phyloP scores from a whole-genome alignment of 164 flowering plant genomes.

The Santalum album region DNA sequence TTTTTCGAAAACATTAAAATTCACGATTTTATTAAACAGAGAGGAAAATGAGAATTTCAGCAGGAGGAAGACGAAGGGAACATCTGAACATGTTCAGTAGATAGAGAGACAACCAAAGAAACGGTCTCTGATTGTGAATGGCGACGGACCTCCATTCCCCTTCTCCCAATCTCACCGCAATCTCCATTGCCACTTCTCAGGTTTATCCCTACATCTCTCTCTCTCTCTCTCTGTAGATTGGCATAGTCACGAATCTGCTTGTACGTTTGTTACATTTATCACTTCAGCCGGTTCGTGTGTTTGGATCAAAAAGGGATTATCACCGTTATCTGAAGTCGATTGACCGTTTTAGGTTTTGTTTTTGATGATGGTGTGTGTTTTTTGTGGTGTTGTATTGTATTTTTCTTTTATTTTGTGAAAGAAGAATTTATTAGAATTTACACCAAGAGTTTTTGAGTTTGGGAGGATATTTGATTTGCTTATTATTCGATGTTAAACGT shows the following conservation, averaged over 20 bases:
- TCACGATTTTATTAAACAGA: too few relatives aligned
- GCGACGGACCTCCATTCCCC: not conserved
- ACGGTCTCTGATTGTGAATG: not conserved
- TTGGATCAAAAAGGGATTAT: too few relatives aligned
- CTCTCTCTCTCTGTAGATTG: not conserved
- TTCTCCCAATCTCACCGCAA: not conserved
- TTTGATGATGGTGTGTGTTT: not conserved
- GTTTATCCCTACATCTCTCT: not conserved
- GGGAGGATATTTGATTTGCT: not conserved
- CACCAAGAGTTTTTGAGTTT: not conserved
- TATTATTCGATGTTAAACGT: not conserved
- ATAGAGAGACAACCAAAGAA: not conserved
- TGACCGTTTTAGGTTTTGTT: not conserved
- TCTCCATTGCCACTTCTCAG: not conserved
- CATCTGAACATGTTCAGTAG: too few relatives aligned
- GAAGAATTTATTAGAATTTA: not conserved
- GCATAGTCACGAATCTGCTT: not conserved
- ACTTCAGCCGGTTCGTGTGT: not conserved
- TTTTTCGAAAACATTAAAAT: too few relatives aligned
- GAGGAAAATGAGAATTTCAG: too few relatives aligned
- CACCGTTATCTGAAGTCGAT: too few relatives aligned
- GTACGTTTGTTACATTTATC: not conserved
- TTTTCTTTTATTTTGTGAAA: not conserved
- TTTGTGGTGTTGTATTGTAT: not conserved
- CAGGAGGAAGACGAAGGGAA: too few relatives aligned